Conservation (phyloP, 306 rosid species). For the Casuarina glauca region DNA sequence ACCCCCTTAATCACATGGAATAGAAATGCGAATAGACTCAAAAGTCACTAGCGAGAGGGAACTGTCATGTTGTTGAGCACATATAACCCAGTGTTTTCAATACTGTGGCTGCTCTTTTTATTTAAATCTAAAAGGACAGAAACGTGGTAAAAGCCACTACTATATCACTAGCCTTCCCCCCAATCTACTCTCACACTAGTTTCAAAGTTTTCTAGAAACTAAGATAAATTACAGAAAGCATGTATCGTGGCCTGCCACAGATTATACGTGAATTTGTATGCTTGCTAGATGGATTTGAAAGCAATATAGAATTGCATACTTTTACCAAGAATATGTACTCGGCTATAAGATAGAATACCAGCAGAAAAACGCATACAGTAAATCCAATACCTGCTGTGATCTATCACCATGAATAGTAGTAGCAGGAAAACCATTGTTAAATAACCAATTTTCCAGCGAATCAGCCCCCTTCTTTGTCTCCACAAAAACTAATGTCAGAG, state of each 20-base stretch:
- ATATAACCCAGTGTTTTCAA: neutral
- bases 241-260: neutral
- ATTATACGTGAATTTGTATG: neutral
- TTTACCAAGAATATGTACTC: neutral
- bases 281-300: neutral
- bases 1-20: neutral
- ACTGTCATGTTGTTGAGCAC: neutral
- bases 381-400: constrained; percentile 76
- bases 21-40: too few species aligned
- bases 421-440: constrained; percentile 85
- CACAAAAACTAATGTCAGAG: constrained; percentile 92
- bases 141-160: neutral
- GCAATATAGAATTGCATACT: neutral
- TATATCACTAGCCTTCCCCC: neutral
- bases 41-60: neutral
- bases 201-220: neutral
- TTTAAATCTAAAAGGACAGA: neutral
- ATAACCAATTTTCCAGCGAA: constrained; percentile 86
- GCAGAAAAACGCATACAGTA: constrained; percentile 5
- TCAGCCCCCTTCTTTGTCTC: constrained; percentile 99
- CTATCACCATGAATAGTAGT: constrained; percentile 97
- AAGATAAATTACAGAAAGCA: neutral
- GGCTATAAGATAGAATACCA: neutral
- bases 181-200: neutral
- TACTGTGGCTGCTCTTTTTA: neutral